Conservation (phyloP, 306 rosid species). For the Vigna nakashimae region DNA sequence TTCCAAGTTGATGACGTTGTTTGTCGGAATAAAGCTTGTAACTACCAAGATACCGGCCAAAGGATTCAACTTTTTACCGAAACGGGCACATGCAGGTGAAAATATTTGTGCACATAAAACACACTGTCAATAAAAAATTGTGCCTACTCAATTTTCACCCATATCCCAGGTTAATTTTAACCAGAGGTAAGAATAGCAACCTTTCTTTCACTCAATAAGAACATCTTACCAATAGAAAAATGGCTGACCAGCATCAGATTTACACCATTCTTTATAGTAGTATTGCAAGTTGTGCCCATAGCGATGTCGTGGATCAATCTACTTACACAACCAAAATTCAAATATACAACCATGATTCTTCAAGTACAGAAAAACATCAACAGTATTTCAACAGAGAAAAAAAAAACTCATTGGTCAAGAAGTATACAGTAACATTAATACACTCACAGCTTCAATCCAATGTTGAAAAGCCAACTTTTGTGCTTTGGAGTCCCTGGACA, state of each 20-base stretch:
- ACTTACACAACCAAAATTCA: not conserved
- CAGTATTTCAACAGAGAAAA: not conserved
- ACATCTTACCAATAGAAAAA: conserved; percentile 27
- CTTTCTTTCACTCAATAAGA: not conserved
- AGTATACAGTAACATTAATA: not conserved
- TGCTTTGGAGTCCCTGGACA: conserved; percentile 18
- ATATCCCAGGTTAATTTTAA: not conserved
- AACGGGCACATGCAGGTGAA: conserved; percentile 5
- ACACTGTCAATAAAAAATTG: not conserved
- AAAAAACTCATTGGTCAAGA: not conserved
- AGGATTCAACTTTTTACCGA: not conserved
- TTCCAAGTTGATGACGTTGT: not conserved
- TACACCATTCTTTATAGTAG: conserved; percentile 30
- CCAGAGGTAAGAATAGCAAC: not conserved
- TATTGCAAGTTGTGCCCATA: conserved; percentile 20
- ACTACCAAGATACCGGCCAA: not conserved
- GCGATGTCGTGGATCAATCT: conserved; percentile 31
- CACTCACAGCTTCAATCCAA: conserved; percentile 25
- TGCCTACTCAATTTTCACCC: not conserved
- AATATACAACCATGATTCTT: not conserved
- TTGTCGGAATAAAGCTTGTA: not conserved
- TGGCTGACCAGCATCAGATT: conserved; percentile 20
- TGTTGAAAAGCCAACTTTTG: conserved; percentile 27
- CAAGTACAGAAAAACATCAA: not conserved
- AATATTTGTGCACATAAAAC: not conserved